Conservation (phyloP, 192 early-diverging fungal species). For the Backusella circina region DNA sequence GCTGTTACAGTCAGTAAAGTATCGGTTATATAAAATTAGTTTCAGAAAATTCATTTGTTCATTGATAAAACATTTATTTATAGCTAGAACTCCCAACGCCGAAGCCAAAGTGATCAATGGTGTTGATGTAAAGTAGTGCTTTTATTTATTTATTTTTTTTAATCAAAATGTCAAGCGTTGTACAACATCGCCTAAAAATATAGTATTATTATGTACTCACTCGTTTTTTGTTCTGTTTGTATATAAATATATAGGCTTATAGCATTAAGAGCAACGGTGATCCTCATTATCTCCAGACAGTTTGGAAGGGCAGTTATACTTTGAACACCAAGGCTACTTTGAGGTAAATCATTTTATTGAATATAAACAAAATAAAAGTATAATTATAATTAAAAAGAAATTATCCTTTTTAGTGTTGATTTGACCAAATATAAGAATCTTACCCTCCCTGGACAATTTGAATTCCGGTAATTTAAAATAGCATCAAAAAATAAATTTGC, state of each 20-base stretch:
- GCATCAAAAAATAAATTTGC: not conserved
- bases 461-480: conserved; percentile 27
- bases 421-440: conserved; percentile 26
- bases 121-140: conserved; percentile 27
- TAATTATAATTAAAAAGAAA: not conserved
- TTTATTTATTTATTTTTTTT: not conserved
- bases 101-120: conserved; percentile 27
- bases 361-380: not conserved
- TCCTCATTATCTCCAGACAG: conserved; percentile 21
- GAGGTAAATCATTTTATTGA: conserved; percentile 5
- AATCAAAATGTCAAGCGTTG: not conserved
- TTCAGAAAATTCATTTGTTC: not conserved
- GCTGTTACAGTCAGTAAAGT: conserved; percentile 32
- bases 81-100: conserved; percentile 28
- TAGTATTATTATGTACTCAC: not conserved
- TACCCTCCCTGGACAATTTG: conserved; percentile 33
- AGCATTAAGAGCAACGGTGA: conserved; percentile 21
- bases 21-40: not conserved
- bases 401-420: conserved; percentile 21
- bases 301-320: conserved; percentile 32
- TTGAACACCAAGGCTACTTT: conserved; percentile 30
- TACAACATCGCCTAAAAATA: not conserved
- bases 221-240: not conserved
- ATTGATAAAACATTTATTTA: not conserved
- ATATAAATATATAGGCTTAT: conserved; percentile 19